Evolutionary conservation across 371 early-diverging fungal genomes (phyloP).

Genomic region (Mortierella sp.): DNA sequence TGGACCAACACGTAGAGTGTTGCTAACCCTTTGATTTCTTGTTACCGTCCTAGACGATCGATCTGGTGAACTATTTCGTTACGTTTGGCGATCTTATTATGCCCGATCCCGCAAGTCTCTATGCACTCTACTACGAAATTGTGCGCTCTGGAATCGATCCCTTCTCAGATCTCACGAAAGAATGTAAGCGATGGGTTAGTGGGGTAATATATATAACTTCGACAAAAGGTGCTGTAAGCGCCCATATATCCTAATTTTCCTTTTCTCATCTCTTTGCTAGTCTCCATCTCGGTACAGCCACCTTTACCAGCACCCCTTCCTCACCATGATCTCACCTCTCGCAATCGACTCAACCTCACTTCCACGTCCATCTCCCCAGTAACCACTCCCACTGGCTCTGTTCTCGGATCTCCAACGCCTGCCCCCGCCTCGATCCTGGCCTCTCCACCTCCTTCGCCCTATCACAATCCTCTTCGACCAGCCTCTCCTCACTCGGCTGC

Average conservation of each 20-base stretch:
- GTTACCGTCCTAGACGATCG: slow-evolving; percentile 51
- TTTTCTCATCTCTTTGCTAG: slow-evolving; percentile 5
- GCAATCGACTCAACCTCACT: slow-evolving; percentile 44
- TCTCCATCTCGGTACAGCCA: slow-evolving; percentile 27
- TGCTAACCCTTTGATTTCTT: neutral
- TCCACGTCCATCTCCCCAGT: slow-evolving; percentile 24
- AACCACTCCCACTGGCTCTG: slow-evolving; percentile 21
- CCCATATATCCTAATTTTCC: neutral
- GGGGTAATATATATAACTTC: too few species aligned
- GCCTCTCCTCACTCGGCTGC: slow-evolving; percentile 13
- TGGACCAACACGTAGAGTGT: too few species aligned
- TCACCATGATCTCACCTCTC: slow-evolving; percentile 41
- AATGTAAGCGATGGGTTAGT: slow-evolving; percentile 48
- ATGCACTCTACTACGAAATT: slow-evolving; percentile 65
- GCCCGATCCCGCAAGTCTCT: slow-evolving; percentile 64
- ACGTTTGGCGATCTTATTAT: slow-evolving; percentile 64
- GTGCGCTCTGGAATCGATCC: slow-evolving; percentile 61
- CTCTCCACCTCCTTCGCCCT: slow-evolving; percentile 34
- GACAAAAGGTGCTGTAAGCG: too few species aligned
- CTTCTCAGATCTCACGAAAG: slow-evolving; percentile 54
- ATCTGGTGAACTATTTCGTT: slow-evolving; percentile 63
- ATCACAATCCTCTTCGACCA: slow-evolving; percentile 12
- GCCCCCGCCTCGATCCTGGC: slow-evolving; percentile 16
- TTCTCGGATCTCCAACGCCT: slow-evolving; percentile 21
- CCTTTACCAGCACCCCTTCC: slow-evolving; percentile 36